phyloP scores from a whole-genome alignment of 371 early-diverging fungal genomes.

The Mortierella sp. region DNA sequence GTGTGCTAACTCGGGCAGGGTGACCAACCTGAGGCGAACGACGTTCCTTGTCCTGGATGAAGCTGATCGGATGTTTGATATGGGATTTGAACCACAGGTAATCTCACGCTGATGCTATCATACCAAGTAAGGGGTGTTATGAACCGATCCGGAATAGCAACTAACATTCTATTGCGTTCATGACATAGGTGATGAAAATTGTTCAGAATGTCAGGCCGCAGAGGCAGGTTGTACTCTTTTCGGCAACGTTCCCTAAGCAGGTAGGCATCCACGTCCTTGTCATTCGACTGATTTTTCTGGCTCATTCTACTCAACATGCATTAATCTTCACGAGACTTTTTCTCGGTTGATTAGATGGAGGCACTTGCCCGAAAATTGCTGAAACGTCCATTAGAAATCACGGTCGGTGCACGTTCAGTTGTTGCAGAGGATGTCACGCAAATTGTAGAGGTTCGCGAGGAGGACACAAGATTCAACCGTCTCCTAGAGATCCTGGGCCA shows the following conservation, averaged over 20 bases:
- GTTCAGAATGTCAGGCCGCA: constrained; percentile 95
- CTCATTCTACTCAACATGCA: too few relatives aligned
- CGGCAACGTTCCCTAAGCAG: constrained; percentile 97
- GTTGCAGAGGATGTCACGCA: constrained; percentile 92
- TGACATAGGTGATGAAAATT: constrained; percentile 86
- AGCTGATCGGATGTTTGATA: constrained; percentile 97
- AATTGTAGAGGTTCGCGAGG: constrained; percentile 90
- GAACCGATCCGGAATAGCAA: too few relatives aligned
- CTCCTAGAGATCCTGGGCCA: constrained; percentile 90
- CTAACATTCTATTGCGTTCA: too few relatives aligned
- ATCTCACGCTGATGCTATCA: not conserved
- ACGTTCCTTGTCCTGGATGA: constrained; percentile 99
- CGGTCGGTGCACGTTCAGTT: constrained; percentile 92
- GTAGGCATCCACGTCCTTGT: constrained; percentile 34
- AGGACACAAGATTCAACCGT: constrained; percentile 86
- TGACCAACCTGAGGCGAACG: constrained; percentile 93
- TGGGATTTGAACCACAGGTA: constrained; percentile 99
- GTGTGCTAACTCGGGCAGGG: constrained; percentile 94
- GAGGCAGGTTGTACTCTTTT: constrained; percentile 93
- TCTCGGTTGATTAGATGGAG: constrained; percentile 76
- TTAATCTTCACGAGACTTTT: not conserved
- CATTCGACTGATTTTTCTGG: too few relatives aligned
- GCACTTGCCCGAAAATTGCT: constrained; percentile 95
- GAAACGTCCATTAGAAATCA: constrained; percentile 90
- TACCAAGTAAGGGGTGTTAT: too few relatives aligned